phyloP scores from a whole-genome alignment of 2,329 filamentous ascomycete genomes.

The Drechslerella dactyloides region DNA sequence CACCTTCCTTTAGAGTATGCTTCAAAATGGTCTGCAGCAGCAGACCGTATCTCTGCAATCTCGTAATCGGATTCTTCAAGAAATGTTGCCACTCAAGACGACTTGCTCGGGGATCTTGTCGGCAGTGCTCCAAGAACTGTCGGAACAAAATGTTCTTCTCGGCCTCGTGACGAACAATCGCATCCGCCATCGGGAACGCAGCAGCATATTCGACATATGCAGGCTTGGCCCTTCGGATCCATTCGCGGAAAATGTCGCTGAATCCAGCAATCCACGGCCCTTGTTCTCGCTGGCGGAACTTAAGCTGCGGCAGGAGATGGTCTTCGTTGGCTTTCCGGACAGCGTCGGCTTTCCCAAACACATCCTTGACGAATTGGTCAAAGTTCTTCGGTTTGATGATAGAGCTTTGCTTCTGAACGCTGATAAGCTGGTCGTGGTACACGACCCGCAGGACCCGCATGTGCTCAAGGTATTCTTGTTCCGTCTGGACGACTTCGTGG shows the following conservation, averaged over 20 bases:
- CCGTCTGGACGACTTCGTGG: conserved; percentile 92
- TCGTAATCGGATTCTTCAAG: conserved; percentile 88
- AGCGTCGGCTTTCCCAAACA: conserved; percentile 88
- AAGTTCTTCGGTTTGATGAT: conserved; percentile 81
- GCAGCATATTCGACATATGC: conserved; percentile 93
- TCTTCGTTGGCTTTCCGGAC: conserved; percentile 93
- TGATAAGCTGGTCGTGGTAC: conserved; percentile 81
- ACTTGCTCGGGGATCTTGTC: conserved; percentile 77
- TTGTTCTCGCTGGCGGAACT: conserved; percentile 95
- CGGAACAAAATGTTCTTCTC: conserved; percentile 85
- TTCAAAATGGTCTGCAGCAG: conserved; percentile 82
- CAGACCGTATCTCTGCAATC: conserved; percentile 86
- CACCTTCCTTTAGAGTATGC: conserved; percentile 80
- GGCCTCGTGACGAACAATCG: conserved; percentile 80
- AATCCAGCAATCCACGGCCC: conserved; percentile 93
- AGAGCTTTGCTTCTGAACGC: conserved; percentile 32
- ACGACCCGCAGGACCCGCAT: conserved; percentile 83
- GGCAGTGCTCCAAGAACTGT: conserved; percentile 80
- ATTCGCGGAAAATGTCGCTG: conserved; percentile 96
- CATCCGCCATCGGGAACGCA: conserved; percentile 81
- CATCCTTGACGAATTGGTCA: conserved; percentile 78
- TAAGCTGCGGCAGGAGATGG: conserved; percentile 86
- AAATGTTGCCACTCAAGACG: conserved; percentile 94
- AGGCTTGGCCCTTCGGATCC: conserved; percentile 89
- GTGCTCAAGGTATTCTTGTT: conserved; percentile 88